These are phyloP conservation scores for Panaeolus papilionaceus DNA, from an alignment of 768 basidiomycete species.

Conservation along the genomic window DNA sequence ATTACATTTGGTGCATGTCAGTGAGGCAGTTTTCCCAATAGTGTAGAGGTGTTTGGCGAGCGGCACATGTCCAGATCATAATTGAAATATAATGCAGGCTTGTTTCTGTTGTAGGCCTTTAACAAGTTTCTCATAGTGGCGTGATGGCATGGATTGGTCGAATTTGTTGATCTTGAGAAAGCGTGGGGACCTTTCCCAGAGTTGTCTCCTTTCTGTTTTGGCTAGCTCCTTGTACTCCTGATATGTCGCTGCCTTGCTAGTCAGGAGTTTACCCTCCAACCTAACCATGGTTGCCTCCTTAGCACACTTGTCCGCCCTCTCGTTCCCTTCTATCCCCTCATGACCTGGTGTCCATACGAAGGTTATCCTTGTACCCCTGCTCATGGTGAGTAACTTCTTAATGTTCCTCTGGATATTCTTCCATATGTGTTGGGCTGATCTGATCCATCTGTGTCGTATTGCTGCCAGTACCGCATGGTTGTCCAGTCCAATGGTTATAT, in stretches of 20 bases:
- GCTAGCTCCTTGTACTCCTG: constrained; percentile 23
- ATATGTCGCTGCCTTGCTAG: constrained; percentile 18
- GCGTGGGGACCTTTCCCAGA: constrained; percentile 20
- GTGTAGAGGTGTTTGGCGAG: constrained; percentile 38
- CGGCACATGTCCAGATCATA: constrained; percentile 37
- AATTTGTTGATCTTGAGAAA: constrained; percentile 16
- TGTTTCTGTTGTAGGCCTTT: constrained; percentile 21
- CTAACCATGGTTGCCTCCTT: background rate
- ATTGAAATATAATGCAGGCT: constrained; percentile 34
- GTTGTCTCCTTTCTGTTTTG: constrained; percentile 22
- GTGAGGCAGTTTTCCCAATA: constrained; percentile 31
- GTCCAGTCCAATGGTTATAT: background rate
- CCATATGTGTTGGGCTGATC: background rate
- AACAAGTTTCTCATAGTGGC: constrained; percentile 22
- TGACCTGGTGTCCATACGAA: constrained; percentile 6
- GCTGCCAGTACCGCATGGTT: background rate
- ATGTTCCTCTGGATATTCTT: background rate
- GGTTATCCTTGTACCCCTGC: background rate
- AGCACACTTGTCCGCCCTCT: background rate
- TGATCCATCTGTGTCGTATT: background rate
- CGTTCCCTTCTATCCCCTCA: background rate
- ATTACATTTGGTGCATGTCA: constrained; percentile 34
- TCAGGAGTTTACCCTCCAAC: constrained; percentile 9
- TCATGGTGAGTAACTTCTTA: background rate
- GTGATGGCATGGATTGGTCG: constrained; percentile 26